These are phyloP conservation scores for Fusarium sp. DNA, from an alignment of 2,329 filamentous ascomycete species.

Conservation along the genomic window DNA sequence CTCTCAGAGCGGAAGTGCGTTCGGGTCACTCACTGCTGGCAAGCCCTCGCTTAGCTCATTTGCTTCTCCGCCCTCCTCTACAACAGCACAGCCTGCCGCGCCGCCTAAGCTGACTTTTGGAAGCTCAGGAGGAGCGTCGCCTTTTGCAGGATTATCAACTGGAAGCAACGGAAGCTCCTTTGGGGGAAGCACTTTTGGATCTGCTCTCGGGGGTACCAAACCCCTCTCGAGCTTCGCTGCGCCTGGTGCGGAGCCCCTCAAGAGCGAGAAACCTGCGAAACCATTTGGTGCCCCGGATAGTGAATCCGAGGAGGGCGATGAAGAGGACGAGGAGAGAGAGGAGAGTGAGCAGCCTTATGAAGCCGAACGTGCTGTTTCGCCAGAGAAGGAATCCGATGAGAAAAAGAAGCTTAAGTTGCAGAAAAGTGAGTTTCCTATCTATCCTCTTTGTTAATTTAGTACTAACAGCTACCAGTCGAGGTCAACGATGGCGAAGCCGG, in stretches of 20 bases:
- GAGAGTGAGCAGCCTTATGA: conserved; percentile 57
- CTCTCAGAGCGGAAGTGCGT: conserved; percentile 58
- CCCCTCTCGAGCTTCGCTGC: conserved; percentile 75
- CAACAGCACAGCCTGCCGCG: conserved; percentile 41
- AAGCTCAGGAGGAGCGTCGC: conserved; percentile 52
- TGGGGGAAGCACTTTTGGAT: conserved; percentile 52
- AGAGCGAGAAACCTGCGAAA: conserved; percentile 70
- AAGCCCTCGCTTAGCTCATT: conserved; percentile 48
- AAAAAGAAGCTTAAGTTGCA: conserved; percentile 74
- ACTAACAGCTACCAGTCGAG: conserved; percentile 59
- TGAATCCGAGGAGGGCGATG: conserved; percentile 63
- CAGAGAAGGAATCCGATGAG: conserved; percentile 67
- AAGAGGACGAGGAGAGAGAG: conserved; percentile 51
- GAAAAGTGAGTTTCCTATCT: conserved; percentile 63
- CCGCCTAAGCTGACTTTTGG: conserved; percentile 62
- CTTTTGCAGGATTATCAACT: conserved; percentile 57
- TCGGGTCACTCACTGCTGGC: conserved; percentile 54
- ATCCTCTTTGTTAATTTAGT: not conserved
- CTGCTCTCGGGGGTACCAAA: conserved; percentile 52
- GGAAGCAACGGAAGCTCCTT: conserved; percentile 53
- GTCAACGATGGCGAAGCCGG: conserved; percentile 89
- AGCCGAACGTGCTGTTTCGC: conserved; percentile 55
- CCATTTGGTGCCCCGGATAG: conserved; percentile 82
- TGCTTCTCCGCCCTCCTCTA: conserved; percentile 42
- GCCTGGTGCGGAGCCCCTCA: conserved; percentile 58